phyloP scores from a whole-genome alignment of 73 alveolate species.

The Blepharisma japonicum region DNA sequence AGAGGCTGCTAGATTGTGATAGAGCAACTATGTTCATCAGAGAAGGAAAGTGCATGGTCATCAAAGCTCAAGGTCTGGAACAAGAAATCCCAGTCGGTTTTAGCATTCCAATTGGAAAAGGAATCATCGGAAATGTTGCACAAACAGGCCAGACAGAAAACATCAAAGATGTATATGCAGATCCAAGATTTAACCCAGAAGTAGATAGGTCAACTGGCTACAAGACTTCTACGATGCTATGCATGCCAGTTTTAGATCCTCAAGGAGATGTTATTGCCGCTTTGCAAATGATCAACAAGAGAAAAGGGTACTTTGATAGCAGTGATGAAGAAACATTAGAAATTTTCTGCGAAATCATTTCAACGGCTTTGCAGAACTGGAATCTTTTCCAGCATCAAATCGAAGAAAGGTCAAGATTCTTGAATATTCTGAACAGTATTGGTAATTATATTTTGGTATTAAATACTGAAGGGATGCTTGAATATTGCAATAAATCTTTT shows the following conservation, averaged over 20 bases:
- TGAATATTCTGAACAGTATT: background rate
- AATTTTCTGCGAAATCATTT: slow-evolving; percentile 1
- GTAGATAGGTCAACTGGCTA: slow-evolving; percentile 9
- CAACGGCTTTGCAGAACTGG: background rate
- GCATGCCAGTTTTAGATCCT: slow-evolving; percentile 17
- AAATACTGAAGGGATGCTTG: slow-evolving; percentile 11
- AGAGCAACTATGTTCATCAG: slow-evolving; percentile 8
- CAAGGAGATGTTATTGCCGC: slow-evolving; percentile 17
- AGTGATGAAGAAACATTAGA: slow-evolving; percentile 28
- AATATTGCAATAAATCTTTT: background rate
- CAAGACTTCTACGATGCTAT: background rate
- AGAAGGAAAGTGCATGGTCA: background rate
- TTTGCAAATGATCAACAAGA: slow-evolving; percentile 15
- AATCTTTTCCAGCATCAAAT: background rate
- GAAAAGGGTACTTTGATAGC: background rate
- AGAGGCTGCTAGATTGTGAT: slow-evolving; percentile 17
- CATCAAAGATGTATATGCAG: slow-evolving; percentile 10
- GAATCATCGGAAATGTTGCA: slow-evolving; percentile 26
- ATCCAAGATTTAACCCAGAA: slow-evolving; percentile 14
- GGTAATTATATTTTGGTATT: background rate
- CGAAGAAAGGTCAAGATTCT: background rate
- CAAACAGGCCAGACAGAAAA: slow-evolving; percentile 18
- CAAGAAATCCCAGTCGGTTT: slow-evolving; percentile 17
- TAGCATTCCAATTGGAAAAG: slow-evolving; percentile 27
- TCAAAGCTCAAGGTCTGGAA: slow-evolving; percentile 1